Percentiles rank a stretch among this genome's conserved stretches.
These are phyloP conservation scores for Neoascochyta sp. DNA, from an alignment of 2,329 filamentous ascomycete genomes.

Conservation along the genomic window DNA sequence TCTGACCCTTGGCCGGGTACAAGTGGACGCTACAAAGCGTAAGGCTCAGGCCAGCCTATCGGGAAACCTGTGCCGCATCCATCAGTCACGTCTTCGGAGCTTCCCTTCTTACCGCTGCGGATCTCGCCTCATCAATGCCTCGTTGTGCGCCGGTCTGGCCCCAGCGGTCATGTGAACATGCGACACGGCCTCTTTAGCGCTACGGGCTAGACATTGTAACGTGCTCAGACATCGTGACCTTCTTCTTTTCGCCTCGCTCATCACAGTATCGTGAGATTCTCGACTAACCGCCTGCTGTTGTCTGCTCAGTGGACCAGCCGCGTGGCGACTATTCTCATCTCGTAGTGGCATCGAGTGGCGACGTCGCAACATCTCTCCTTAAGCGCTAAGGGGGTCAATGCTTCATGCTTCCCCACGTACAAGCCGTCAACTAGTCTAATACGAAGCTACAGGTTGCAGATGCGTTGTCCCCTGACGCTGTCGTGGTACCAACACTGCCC, in stretches of 20 bases:
- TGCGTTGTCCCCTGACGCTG: no score
- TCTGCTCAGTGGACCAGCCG: conserved; percentile 4
- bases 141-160: conserved; percentile 10
- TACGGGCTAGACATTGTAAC: no score
- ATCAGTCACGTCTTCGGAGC: conserved; percentile 10
- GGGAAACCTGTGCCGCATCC: conserved; percentile 14
- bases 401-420: no score
- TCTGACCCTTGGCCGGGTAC: conserved; percentile 15
- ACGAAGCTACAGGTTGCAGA: no score
- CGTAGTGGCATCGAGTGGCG: no score
- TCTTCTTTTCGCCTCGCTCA: conserved; percentile 18
- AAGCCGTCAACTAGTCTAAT: no score
- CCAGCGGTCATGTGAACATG: conserved; percentile 20
- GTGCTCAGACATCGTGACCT: conserved; percentile 34
- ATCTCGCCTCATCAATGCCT: conserved; percentile 13
- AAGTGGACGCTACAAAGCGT: conserved; percentile 9
- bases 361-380: no score
- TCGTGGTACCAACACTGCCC: no score
- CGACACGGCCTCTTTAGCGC: conserved; percentile 23
- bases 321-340: no score
- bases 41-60: conserved; percentile 9
- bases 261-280: conserved; percentile 13
- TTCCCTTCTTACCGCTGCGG: conserved; percentile 15
- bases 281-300: conserved; percentile 6
- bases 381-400: no score